A percentile compares a stretch with the other conserved stretches of the same genome.
Conservation (phyloP, 2,329 filamentous ascomycete genomes). For the Delphinella strobiligena region DNA sequence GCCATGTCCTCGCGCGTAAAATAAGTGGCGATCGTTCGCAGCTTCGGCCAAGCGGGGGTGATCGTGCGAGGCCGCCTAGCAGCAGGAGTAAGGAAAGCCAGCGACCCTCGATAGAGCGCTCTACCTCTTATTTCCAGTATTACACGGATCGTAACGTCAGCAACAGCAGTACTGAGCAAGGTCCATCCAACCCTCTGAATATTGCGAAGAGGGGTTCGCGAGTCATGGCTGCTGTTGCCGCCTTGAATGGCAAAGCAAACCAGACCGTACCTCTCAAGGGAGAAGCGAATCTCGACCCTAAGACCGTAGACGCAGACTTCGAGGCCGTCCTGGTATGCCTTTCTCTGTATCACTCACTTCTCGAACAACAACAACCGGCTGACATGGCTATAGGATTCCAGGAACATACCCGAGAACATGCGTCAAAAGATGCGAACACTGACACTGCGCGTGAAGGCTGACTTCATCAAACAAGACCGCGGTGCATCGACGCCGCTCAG, state of each 20-base stretch:
- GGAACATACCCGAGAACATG: conserved; percentile 90
- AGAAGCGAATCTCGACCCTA: conserved; percentile 37
- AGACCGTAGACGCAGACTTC: conserved; percentile 50
- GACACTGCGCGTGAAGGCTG: conserved; percentile 81
- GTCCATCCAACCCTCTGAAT: conserved; percentile 16
- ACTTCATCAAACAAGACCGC: conserved; percentile 85
- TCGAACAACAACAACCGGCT: no score
- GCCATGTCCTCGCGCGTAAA: conserved; percentile 4
- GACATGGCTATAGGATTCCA: conserved; percentile 43
- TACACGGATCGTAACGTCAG: conserved; percentile 24
- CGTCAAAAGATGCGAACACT: conserved; percentile 88
- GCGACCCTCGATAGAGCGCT: conserved; percentile 2
- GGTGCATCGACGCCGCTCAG: conserved; percentile 13
- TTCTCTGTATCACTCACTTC: not conserved
- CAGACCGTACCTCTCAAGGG: conserved; percentile 26
- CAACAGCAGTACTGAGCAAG: conserved; percentile 21
- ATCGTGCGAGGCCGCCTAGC: conserved; percentile 6
- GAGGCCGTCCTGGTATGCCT: conserved; percentile 44
- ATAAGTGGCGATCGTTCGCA: conserved; percentile 9
- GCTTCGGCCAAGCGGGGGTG: conserved; percentile 8
- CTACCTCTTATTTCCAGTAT: no score
- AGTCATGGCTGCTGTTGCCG: conserved; percentile 54
- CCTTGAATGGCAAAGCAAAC: conserved; percentile 43
- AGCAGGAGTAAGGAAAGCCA: conserved; percentile 1
- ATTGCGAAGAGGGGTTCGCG: conserved; percentile 38